Evolutionary conservation across 805 yeast genomes (phyloP).

Genomic region (Teunomyces stri): DNA sequence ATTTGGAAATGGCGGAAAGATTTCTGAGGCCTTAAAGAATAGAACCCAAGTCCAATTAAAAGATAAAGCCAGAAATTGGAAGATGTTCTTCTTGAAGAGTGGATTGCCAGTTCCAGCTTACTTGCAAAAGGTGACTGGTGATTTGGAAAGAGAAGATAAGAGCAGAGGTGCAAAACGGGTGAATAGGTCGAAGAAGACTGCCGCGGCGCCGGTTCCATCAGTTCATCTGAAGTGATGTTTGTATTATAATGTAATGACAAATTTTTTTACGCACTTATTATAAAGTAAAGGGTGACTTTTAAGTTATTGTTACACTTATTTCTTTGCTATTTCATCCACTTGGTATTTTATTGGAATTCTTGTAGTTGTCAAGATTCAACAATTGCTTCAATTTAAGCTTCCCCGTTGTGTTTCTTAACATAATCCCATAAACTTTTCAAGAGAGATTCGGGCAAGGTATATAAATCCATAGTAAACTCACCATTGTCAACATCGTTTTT

Average conservation of each 20-base stretch:
- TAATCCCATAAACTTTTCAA: constrained; percentile 93
- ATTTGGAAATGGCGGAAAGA: constrained; percentile 92
- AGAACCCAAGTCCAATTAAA: constrained; percentile 89
- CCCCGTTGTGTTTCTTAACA: constrained; percentile 63
- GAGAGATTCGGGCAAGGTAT: constrained; percentile 86
- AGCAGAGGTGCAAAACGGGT: constrained; percentile 29
- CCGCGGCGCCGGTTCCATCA: constrained; percentile 41
- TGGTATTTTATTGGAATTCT: neutral
- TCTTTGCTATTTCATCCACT: neutral
- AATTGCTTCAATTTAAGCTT: constrained; percentile 1
- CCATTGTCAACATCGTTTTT: constrained; percentile 96
- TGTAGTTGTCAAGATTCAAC: neutral
- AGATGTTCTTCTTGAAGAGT: constrained; percentile 75
- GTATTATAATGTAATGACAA: constrained; percentile 4
- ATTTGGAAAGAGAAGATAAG: constrained; percentile 55
- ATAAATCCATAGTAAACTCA: constrained; percentile 94
- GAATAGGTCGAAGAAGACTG: constrained; percentile 32
- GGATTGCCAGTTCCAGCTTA: constrained; percentile 79
- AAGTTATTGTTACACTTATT: neutral
- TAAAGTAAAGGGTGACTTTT: neutral
- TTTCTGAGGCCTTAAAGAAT: constrained; percentile 79
- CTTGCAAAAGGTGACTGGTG: constrained; percentile 84
- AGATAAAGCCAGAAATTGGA: constrained; percentile 96
- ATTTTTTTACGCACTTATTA: neutral
- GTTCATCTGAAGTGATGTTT: constrained; percentile 8